phyloP scores from a whole-genome alignment of 768 basidiomycete species.

The Pisolithus orientalis region DNA sequence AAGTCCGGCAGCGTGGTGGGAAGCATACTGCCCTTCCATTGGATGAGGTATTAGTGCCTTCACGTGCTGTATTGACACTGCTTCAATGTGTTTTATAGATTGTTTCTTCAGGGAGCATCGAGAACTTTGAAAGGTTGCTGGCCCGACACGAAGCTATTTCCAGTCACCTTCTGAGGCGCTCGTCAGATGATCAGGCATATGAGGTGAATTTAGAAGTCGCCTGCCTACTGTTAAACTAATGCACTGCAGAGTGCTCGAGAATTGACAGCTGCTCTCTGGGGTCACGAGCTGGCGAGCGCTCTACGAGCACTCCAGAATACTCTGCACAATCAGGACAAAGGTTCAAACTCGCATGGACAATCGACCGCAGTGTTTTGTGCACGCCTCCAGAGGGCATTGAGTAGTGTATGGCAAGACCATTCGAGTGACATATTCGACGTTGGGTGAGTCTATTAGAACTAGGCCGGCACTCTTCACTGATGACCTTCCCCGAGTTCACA shows the following conservation, averaged over 20 bases:
- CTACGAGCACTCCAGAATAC: conserved; percentile 51
- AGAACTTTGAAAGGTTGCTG: conserved; percentile 54
- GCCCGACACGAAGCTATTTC: conserved; percentile 59
- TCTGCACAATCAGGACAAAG: conserved; percentile 39
- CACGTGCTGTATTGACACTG: neutral
- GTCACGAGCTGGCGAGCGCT: conserved; percentile 73
- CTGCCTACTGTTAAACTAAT: neutral
- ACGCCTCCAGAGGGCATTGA: conserved; percentile 56
- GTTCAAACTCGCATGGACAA: conserved; percentile 16
- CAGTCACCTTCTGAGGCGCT: conserved; percentile 60
- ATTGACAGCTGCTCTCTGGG: conserved; percentile 70
- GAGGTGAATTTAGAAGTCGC: conserved; percentile 44
- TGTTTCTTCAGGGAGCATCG: conserved; percentile 41
- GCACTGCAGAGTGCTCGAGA: conserved; percentile 67
- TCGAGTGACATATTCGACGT: conserved; percentile 74
- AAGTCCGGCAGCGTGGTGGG: conserved; percentile 25
- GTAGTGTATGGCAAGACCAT: conserved; percentile 68
- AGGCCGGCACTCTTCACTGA: conserved; percentile 2
- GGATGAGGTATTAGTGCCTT: conserved; percentile 52
- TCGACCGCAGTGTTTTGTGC: conserved; percentile 37
- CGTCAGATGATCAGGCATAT: conserved; percentile 75
- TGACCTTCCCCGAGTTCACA: conserved; percentile 42
- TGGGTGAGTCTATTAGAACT: conserved; percentile 42
- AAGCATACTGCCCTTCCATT: conserved; percentile 45
- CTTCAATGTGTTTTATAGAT: conserved; percentile 34